Percentiles rank a stretch among this genome's conserved stretches.
phyloP scores from a whole-genome alignment of 2,329 filamentous ascomycete genomes.

The Aspergillus sp. region DNA sequence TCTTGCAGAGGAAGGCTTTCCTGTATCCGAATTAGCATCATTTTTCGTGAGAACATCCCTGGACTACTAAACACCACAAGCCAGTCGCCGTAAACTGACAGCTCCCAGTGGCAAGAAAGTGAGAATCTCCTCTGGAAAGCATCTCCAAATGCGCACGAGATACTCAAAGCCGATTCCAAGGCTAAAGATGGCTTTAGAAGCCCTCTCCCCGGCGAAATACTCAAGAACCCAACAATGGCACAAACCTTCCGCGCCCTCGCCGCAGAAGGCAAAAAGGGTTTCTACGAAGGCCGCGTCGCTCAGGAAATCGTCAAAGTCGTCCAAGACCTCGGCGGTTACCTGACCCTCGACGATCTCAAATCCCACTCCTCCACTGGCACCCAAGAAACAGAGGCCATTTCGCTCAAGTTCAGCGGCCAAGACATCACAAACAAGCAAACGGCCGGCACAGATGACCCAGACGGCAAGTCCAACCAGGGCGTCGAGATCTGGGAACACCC shows the following conservation, averaged over 20 bases:
- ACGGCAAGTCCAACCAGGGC: conserved; percentile 43
- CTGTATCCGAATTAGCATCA: conserved; percentile 77
- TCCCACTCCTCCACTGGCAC: conserved; percentile 72
- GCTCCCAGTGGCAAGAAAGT: conserved; percentile 65
- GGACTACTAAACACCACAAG: conserved; percentile 14
- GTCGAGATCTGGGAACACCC: conserved; percentile 95
- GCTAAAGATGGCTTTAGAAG: conserved; percentile 70
- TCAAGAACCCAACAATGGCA: conserved; percentile 80
- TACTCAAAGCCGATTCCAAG: conserved; percentile 75
- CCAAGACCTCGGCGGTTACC: conserved; percentile 70
- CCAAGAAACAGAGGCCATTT: conserved; percentile 82
- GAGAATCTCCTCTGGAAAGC: conserved; percentile 67
- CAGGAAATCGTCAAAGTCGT: conserved; percentile 78
- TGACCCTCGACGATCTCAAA: conserved; percentile 77
- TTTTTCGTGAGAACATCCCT: conserved; percentile 55
- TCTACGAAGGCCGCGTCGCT: conserved; percentile 83
- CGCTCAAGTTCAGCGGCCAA: conserved; percentile 73
- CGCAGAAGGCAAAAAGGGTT: conserved; percentile 80
- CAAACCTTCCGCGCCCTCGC: conserved; percentile 78
- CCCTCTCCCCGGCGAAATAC: conserved; percentile 78
- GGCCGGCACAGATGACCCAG: conserved; percentile 45
- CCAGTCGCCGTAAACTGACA: not conserved
- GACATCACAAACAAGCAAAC: conserved; percentile 51
- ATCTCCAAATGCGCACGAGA: conserved; percentile 82
- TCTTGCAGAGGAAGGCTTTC: conserved; percentile 83